These are phyloP conservation scores for Brasenia schreberi DNA, from an alignment of 164 flowering plant genomes.

Conservation along the genomic window DNA sequence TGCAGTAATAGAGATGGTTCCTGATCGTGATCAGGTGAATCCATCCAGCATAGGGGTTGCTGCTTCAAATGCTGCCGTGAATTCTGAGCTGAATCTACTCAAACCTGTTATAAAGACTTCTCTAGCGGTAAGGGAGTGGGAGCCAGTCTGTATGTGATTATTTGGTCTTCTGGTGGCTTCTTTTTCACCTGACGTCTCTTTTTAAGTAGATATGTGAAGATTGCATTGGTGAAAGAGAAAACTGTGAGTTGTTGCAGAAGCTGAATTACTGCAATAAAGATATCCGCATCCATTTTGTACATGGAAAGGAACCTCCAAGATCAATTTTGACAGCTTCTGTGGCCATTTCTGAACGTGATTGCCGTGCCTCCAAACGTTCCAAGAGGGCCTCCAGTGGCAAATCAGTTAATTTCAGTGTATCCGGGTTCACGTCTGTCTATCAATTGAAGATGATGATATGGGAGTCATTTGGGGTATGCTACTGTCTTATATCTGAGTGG, in stretches of 20 bases:
- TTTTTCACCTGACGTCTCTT: background rate
- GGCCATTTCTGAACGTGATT: conserved; percentile 45
- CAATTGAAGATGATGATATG: conserved; percentile 99
- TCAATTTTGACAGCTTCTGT: conserved; percentile 75
- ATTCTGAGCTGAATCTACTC: conserved; percentile 26
- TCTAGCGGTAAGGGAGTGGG: conserved; percentile 47
- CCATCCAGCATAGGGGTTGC: conserved; percentile 23
- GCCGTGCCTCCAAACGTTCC: conserved; percentile 82
- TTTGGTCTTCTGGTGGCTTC: background rate
- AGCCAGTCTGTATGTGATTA: background rate
- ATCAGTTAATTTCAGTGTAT: conserved; percentile 58
- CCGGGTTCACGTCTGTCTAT: conserved; percentile 77
- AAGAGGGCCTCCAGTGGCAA: conserved; percentile 55
- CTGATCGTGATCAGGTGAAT: conserved; percentile 28
- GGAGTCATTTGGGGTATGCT: conserved; percentile 94
- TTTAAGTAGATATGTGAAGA: conserved; percentile 62
- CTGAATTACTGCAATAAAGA: conserved; percentile 69
- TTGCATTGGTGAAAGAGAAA: conserved; percentile 91
- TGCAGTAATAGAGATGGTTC: conserved; percentile 34
- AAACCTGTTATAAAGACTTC: conserved; percentile 37
- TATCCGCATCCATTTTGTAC: conserved; percentile 53
- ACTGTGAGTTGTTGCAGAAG: conserved; percentile 65
- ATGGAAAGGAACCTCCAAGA: conserved; percentile 86
- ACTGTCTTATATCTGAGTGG: background rate
- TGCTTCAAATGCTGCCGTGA: conserved; percentile 24